phyloP scores from a whole-genome alignment of 192 early-diverging fungal species.

The Coemansia sp. region DNA sequence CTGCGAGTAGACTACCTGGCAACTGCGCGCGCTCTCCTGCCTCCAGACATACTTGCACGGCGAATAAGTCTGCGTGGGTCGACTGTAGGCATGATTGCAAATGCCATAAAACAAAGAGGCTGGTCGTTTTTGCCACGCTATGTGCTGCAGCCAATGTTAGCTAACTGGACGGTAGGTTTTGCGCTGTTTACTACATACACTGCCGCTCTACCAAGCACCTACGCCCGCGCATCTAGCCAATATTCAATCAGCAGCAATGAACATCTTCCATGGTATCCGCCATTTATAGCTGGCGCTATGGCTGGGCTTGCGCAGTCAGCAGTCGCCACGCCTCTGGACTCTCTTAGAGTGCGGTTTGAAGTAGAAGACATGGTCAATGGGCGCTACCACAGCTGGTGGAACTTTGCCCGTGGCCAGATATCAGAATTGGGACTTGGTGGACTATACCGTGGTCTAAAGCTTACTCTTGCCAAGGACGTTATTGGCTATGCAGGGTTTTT shows the following conservation, averaged over 20 bases:
- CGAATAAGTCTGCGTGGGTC: slow-evolving; percentile 60
- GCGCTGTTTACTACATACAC: slow-evolving; percentile 75
- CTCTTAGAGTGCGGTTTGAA: slow-evolving; percentile 71
- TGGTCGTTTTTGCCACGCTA: slow-evolving; percentile 69
- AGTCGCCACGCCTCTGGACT: slow-evolving; percentile 72
- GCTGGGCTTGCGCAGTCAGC: slow-evolving; percentile 74
- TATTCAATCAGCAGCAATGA: slow-evolving; percentile 39
- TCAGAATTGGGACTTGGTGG: slow-evolving; percentile 22
- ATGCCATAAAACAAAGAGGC: slow-evolving; percentile 67
- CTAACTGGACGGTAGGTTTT: slow-evolving; percentile 72
- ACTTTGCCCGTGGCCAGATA: slow-evolving; percentile 60
- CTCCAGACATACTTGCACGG: slow-evolving; percentile 44
- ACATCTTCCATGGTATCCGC: slow-evolving; percentile 36
- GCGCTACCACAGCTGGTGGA: slow-evolving; percentile 66
- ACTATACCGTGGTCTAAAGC: slow-evolving; percentile 41
- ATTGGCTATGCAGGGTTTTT: slow-evolving; percentile 73
- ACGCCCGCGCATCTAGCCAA: slow-evolving; percentile 37
- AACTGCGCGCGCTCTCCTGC: slow-evolving; percentile 72
- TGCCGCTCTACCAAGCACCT: slow-evolving; percentile 30
- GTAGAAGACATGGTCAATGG: slow-evolving; percentile 68
- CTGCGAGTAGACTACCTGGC: slow-evolving; percentile 75
- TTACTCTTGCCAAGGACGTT: slow-evolving; percentile 62
- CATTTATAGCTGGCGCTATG: slow-evolving; percentile 54
- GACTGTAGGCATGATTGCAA: slow-evolving; percentile 68
- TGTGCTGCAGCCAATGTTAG: slow-evolving; percentile 68